Conservation (phyloP, 768 basidiomycete species). For the Lenzites betulinus region DNA sequence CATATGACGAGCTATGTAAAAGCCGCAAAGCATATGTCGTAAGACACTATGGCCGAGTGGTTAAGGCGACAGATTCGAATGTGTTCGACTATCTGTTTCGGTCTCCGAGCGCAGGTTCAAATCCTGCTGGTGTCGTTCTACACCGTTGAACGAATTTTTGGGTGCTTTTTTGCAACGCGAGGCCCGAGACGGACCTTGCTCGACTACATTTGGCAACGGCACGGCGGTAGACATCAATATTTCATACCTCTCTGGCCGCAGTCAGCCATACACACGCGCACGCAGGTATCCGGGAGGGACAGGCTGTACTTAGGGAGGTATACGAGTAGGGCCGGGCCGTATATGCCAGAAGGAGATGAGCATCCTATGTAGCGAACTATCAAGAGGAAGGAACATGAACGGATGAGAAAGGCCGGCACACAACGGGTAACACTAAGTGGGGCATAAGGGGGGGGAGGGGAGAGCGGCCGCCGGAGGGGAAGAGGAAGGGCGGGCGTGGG, state of each 20-base stretch:
- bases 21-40: not conserved
- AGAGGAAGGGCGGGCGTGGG: not conserved
- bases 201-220: too few relatives aligned
- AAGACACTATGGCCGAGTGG: conserved; percentile 24
- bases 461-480: not conserved
- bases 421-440: not conserved
- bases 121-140: conserved; percentile 22
- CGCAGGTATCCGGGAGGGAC: not conserved
- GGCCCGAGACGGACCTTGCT: too few relatives aligned
- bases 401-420: conserved; percentile 10
- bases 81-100: conserved; percentile 16
- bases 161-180: not conserved
- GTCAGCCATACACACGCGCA: too few relatives aligned
- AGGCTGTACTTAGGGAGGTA: conserved; percentile 13
- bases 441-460: too few relatives aligned
- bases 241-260: too few relatives aligned
- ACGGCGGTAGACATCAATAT: too few relatives aligned
- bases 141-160: not conserved
- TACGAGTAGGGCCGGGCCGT: conserved; percentile 13
- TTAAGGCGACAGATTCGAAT: conserved; percentile 24
- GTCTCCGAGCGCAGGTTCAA: conserved; percentile 22
- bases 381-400: not conserved
- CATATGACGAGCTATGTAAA: too few relatives aligned
- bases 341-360: conserved; percentile 19
- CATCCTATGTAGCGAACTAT: conserved; percentile 11